Percentiles rank a stretch among this genome's conserved stretches.
These are phyloP conservation scores for Saccharomycopsis hybrid DNA, from an alignment of 1,139 yeast species.

Conservation along the genomic window DNA sequence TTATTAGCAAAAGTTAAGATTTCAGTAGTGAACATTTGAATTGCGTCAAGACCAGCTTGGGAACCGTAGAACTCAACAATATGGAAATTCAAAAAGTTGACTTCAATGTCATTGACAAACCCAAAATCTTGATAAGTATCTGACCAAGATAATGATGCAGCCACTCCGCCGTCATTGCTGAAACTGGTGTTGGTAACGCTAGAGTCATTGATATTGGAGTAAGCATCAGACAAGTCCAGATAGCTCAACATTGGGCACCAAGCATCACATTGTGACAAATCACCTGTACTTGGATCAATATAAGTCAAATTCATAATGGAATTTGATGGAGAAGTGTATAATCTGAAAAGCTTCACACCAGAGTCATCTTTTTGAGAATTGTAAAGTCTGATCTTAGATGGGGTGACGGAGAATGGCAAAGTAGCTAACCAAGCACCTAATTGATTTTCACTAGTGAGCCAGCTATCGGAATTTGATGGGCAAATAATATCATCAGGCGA, in stretches of 20 bases:
- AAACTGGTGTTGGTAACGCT: conserved; percentile 24
- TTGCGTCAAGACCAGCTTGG: conserved; percentile 62
- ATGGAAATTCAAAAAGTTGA: conserved; percentile 57
- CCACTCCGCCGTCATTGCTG: conserved; percentile 20
- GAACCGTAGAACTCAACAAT: conserved; percentile 65
- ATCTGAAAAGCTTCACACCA: conserved; percentile 62
- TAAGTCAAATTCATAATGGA: conserved; percentile 92
- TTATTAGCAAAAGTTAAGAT: conserved; percentile 70
- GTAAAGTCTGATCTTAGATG: conserved; percentile 70
- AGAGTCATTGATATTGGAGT: conserved; percentile 24
- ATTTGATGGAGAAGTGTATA: conserved; percentile 70
- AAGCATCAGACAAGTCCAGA: conserved; percentile 28
- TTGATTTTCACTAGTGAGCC: conserved; percentile 48
- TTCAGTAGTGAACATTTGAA: conserved; percentile 64
- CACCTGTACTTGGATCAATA: conserved; percentile 63
- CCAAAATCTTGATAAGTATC: conserved; percentile 69
- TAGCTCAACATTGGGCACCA: conserved; percentile 62
- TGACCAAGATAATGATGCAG: conserved; percentile 34
- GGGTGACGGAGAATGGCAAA: conserved; percentile 52
- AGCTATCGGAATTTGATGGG: conserved; percentile 44
- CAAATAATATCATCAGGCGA: conserved; percentile 49
- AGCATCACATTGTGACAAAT: conserved; percentile 65
- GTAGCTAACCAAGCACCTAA: conserved; percentile 67
- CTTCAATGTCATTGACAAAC: conserved; percentile 64
- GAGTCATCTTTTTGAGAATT: conserved; percentile 46